phyloP scores from a whole-genome alignment of 2,329 filamentous ascomycete genomes.

The Mycosphaerella sp. region DNA sequence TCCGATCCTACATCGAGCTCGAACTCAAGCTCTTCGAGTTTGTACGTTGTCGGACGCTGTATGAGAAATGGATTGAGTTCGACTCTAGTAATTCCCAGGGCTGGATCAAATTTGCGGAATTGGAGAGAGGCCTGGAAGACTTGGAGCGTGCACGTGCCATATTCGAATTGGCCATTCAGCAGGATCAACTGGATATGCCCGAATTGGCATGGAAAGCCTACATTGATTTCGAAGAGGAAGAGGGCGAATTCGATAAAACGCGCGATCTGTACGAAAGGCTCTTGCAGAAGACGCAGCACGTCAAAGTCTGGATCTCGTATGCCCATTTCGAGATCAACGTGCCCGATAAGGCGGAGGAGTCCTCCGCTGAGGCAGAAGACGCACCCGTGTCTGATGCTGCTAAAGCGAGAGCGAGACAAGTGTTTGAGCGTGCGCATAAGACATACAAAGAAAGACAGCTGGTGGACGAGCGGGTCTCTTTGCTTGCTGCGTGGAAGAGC shows the following conservation, averaged over 20 bases:
- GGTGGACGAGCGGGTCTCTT: constrained; percentile 86
- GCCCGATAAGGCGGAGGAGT: constrained; percentile 54
- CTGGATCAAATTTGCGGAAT: constrained; percentile 93
- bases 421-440: constrained; percentile 82
- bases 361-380: constrained; percentile 50
- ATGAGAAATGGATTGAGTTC: constrained; percentile 90
- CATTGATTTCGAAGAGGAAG: constrained; percentile 97
- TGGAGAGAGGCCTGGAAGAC: constrained; percentile 88
- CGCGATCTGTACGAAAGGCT: constrained; percentile 81
- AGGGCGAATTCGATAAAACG: constrained; percentile 70
- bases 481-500: constrained; percentile 85
- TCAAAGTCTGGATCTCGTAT: constrained; percentile 99
- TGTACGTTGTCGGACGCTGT: constrained; percentile 78
- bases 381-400: constrained; percentile 69
- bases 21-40: constrained; percentile 96
- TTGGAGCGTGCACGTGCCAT: constrained; percentile 81
- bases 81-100: constrained; percentile 85
- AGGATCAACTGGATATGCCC: constrained; percentile 87
- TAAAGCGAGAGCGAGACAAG: constrained; percentile 69
- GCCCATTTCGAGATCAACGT: constrained; percentile 98
- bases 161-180: constrained; percentile 80
- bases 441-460: constrained; percentile 83
- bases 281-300: constrained; percentile 90
- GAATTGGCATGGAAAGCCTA: constrained; percentile 97
- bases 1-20: constrained; percentile 86